Conservation (phyloP, 139 green algal genomes). For the Bryopsis sp. region DNA sequence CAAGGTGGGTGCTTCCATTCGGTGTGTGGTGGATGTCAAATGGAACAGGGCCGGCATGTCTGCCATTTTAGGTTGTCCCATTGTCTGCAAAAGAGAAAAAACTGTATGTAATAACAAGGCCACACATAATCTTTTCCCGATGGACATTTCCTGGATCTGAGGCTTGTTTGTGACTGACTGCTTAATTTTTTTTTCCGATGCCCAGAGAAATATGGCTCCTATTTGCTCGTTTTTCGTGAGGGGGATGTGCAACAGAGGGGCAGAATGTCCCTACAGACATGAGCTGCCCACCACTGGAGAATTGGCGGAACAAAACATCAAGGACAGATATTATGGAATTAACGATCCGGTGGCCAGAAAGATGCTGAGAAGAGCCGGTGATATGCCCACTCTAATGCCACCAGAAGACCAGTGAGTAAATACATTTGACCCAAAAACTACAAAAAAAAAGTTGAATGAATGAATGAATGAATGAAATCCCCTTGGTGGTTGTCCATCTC, state of each 20-base stretch:
- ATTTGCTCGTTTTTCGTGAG: conserved; percentile 94
- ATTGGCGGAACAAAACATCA: conserved; percentile 90
- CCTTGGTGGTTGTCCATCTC: too few species aligned
- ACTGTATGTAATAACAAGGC: too few species aligned
- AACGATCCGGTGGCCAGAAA: conserved; percentile 97
- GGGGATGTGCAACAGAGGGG: conserved; percentile 86
- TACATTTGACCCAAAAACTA: too few species aligned
- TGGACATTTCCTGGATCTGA: too few species aligned
- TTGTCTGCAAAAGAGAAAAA: too few species aligned
- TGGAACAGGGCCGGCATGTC: too few species aligned
- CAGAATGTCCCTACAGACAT: conserved; percentile 92
- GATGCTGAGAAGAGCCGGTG: conserved; percentile 61
- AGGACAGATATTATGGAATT: conserved; percentile 93
- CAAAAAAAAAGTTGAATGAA: too few species aligned
- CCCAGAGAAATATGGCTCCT: conserved; percentile 80
- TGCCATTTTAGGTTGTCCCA: too few species aligned
- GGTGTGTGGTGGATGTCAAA: too few species aligned
- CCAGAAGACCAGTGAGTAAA: conserved; percentile 64
- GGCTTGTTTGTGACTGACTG: conserved; percentile 6
- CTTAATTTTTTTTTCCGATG: too few species aligned
- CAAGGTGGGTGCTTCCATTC: conserved; percentile 43
- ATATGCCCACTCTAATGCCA: conserved; percentile 65
- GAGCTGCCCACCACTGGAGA: conserved; percentile 65
- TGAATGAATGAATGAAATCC: too few species aligned
- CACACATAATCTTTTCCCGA: too few species aligned